Percentiles rank a stretch among this genome's conserved stretches.
These are phyloP conservation scores for Pleurotus platypus DNA, from an alignment of 768 basidiomycete species.

Conservation along the genomic window DNA sequence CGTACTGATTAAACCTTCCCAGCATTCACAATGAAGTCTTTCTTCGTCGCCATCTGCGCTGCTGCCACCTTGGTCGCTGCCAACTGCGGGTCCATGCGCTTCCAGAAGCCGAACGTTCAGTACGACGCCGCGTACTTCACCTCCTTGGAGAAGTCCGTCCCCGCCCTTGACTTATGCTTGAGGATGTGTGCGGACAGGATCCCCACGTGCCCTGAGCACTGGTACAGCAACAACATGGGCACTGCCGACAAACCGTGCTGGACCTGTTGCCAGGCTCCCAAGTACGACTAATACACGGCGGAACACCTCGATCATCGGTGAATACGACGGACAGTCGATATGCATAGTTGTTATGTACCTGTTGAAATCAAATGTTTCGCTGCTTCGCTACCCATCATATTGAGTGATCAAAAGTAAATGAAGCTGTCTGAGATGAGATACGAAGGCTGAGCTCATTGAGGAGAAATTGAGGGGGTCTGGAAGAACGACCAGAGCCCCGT, in stretches of 20 bases:
- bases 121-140: background rate
- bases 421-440: too few relatives aligned
- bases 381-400: too few relatives aligned
- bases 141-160: background rate
- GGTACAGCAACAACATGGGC: conserved; percentile 5
- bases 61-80: background rate
- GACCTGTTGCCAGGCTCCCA: conserved; percentile 1
- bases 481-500: too few relatives aligned
- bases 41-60: background rate
- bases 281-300: background rate
- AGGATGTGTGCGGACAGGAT: background rate
- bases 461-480: too few relatives aligned
- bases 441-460: too few relatives aligned
- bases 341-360: too few relatives aligned
- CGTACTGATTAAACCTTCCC: background rate
- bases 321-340: too few relatives aligned
- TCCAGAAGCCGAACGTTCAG: background rate
- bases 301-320: too few relatives aligned
- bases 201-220: conserved; percentile 1
- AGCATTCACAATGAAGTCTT: background rate
- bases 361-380: too few relatives aligned
- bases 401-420: too few relatives aligned
- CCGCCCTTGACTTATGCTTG: background rate
- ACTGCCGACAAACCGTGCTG: background rate
- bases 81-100: background rate